Evolutionary conservation across 164 flowering plant genomes (phyloP).

Genomic region (Magnolia kwangsiensis): DNA sequence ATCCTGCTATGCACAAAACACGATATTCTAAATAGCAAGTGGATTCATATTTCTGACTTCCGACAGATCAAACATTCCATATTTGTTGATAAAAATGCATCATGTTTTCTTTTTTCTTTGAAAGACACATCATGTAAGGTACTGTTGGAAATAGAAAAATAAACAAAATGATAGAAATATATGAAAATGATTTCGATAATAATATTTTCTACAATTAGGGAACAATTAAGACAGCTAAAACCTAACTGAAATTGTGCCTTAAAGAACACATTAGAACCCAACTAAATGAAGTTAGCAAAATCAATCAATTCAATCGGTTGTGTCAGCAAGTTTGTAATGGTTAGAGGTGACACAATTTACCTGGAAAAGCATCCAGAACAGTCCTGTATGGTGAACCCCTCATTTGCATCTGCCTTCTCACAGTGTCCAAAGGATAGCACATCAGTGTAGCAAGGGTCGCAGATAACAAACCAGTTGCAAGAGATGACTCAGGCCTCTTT

Average conservation of each 20-base stretch:
- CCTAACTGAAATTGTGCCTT: neutral
- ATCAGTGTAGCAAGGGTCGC: slow-evolving; percentile 83
- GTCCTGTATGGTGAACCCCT: slow-evolving; percentile 84
- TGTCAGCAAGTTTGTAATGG: neutral
- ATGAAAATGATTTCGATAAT: no score
- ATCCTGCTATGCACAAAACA: no score
- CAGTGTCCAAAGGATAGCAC: slow-evolving; percentile 96
- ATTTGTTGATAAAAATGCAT: no score
- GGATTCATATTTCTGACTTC: no score
- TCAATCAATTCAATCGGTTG: neutral
- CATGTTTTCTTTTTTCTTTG: neutral
- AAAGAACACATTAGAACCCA: neutral
- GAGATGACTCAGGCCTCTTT: slow-evolving; percentile 71
- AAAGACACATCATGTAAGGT: neutral
- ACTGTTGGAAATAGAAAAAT: neutral
- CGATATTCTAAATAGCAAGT: no score
- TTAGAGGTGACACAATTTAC: slow-evolving; percentile 25
- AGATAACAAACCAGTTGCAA: slow-evolving; percentile 72
- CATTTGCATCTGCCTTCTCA: slow-evolving; percentile 99
- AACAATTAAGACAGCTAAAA: no score
- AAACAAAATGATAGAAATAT: no score
- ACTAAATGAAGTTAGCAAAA: neutral
- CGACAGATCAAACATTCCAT: no score
- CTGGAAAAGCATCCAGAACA: slow-evolving; percentile 83
- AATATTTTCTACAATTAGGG: no score